Evolutionary conservation across 179 eudicot species (phyloP).

Genomic region (Amaranthus tricolor): DNA sequence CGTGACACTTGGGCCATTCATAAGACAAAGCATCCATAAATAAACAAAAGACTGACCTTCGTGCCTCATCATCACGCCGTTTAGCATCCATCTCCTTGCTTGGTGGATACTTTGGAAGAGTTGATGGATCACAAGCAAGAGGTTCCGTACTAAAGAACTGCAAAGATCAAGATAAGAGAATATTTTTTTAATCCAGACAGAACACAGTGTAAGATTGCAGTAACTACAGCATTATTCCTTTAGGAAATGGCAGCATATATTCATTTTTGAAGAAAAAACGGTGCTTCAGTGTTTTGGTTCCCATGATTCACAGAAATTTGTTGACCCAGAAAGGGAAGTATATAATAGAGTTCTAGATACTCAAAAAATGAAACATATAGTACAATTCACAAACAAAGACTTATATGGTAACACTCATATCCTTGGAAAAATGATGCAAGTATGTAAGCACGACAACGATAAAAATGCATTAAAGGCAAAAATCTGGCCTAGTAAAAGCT

Average conservation of each 20-base stretch:
- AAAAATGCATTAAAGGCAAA: not conserved
- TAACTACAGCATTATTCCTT: not conserved
- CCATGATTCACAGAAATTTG: not conserved
- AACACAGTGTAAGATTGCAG: not conserved
- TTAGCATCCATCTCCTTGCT: slow-evolving; percentile 88
- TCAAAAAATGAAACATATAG: not conserved
- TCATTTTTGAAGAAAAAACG: not conserved
- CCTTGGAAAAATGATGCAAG: not conserved
- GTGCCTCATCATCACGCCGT: slow-evolving; percentile 81
- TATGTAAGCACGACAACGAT: not conserved
- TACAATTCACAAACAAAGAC: not conserved
- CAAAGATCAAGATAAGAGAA: slow-evolving; percentile 13
- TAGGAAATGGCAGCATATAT: not conserved
- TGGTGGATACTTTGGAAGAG: slow-evolving; percentile 79
- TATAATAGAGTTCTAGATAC: not conserved
- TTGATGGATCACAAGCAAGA: slow-evolving; percentile 77
- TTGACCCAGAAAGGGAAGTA: not conserved
- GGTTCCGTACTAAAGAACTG: slow-evolving; percentile 78
- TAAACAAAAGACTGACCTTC: slow-evolving; percentile 44
- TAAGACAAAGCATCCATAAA: not conserved
- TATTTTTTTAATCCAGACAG: not conserved
- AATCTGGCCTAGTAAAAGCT: not conserved
- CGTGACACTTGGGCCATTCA: not conserved
- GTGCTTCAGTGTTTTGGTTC: not conserved
- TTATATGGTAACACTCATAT: not conserved